A percentile compares a stretch with the other conserved stretches of the same genome.
phyloP scores from a whole-genome alignment of 1,139 yeast genomes.

The Magnusiomyces ingens region DNA sequence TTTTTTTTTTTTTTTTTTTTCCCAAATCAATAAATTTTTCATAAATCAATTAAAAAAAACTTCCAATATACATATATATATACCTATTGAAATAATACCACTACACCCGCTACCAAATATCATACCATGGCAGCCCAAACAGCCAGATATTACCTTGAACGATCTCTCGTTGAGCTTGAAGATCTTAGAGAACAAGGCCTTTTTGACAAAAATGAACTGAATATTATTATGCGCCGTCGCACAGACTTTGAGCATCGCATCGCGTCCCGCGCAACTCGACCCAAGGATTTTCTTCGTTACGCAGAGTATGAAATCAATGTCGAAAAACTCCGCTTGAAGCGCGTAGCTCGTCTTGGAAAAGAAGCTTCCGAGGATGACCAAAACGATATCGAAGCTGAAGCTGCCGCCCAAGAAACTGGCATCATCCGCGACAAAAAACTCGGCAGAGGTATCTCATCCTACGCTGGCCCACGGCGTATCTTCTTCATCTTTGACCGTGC shows the following conservation, averaged over 20 bases:
- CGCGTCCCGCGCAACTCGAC: conserved; percentile 73
- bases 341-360: conserved; percentile 52
- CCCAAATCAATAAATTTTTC: no score
- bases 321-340: conserved; percentile 68
- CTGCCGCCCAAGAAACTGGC: neutral
- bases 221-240: conserved; percentile 82
- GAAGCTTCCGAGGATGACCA: conserved; percentile 9
- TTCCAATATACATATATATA: no score
- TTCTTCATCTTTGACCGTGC: conserved; percentile 82
- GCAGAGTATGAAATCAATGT: conserved; percentile 75
- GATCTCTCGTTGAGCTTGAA: conserved; percentile 86
- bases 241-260: conserved; percentile 94
- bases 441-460: conserved; percentile 52
- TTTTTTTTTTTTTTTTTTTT: neutral
- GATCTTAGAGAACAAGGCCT: conserved; percentile 78
- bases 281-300: conserved; percentile 72
- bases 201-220: conserved; percentile 63
- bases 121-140: conserved; percentile 34
- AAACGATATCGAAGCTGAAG: conserved; percentile 13
- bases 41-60: no score
- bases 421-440: conserved; percentile 36
- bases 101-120: neutral
- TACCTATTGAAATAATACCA: neutral
- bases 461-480: conserved; percentile 81
- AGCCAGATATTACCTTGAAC: conserved; percentile 72